A percentile compares a stretch with the other conserved stretches of the same genome.
These are phyloP conservation scores for Malbranchea cinnamomea DNA, from an alignment of 2,329 filamentous ascomycete species.

Conservation along the genomic window DNA sequence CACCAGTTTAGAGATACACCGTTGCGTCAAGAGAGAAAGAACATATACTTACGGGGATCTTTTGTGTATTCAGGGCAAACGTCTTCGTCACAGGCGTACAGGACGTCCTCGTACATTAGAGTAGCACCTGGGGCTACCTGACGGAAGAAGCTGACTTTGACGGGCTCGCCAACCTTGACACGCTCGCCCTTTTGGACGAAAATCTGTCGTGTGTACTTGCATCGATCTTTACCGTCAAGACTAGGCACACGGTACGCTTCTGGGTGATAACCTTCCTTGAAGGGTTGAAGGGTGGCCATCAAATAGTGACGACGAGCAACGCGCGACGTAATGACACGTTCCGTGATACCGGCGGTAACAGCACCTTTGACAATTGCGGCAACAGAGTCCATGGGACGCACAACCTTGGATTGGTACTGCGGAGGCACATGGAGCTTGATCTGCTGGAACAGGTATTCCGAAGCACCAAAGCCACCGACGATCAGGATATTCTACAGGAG, in stretches of 20 bases:
- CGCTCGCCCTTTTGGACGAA: conserved; percentile 98
- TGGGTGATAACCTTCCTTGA: conserved; percentile 97
- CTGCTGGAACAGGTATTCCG: conserved; percentile 97
- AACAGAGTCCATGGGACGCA: conserved; percentile 96
- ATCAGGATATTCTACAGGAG: conserved; percentile 65
- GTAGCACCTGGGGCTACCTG: conserved; percentile 94
- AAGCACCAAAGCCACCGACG: conserved; percentile 94
- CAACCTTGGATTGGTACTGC: conserved; percentile 96
- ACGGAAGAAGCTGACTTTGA: conserved; percentile 97
- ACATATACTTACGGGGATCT: conserved; percentile 67
- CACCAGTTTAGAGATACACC: background rate
- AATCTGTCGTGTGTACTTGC: conserved; percentile 96
- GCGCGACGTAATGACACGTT: conserved; percentile 91
- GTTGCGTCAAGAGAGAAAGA: background rate
- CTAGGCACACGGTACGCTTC: conserved; percentile 96
- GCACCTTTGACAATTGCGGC: conserved; percentile 97
- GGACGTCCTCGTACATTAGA: conserved; percentile 97
- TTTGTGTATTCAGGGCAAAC: conserved; percentile 98
- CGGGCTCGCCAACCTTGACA: conserved; percentile 97
- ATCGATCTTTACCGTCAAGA: conserved; percentile 90
- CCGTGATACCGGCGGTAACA: conserved; percentile 93
- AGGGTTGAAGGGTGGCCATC: conserved; percentile 96
- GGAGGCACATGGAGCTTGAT: conserved; percentile 97
- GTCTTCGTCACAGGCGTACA: conserved; percentile 96
- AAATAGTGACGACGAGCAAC: conserved; percentile 95